These are phyloP conservation scores for Tardiomyces digboiensis DNA, from an alignment of 1,139 yeast genomes.

Conservation along the genomic window DNA sequence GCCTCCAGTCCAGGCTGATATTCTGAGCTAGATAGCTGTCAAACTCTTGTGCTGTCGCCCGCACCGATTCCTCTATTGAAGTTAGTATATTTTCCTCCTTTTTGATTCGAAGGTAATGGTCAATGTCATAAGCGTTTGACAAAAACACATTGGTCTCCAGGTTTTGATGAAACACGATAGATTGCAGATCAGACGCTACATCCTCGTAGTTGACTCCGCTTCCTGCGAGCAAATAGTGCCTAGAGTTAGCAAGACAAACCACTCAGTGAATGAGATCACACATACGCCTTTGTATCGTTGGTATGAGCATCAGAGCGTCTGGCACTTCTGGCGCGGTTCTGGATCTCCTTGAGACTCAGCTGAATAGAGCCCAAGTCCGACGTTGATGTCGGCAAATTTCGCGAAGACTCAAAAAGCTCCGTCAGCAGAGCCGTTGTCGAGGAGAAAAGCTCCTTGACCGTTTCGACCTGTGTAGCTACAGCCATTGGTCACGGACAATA, in stretches of 20 bases:
- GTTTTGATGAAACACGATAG: conserved; percentile 16
- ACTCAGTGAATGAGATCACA: not conserved
- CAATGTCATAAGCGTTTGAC: conserved; percentile 18
- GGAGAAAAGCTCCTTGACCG: not conserved
- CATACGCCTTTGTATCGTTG: conserved; percentile 2
- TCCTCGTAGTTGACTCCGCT: conserved; percentile 88
- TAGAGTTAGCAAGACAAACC: conserved; percentile 1
- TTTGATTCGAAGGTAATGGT: conserved; percentile 41
- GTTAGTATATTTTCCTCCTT: conserved; percentile 77
- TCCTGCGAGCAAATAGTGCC: conserved; percentile 77
- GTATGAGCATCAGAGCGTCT: conserved; percentile 52
- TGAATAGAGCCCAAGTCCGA: conserved; percentile 65
- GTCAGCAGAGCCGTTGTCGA: conserved; percentile 34
- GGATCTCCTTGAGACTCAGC: conserved; percentile 67
- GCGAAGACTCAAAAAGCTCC: conserved; percentile 64
- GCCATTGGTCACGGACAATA: too few species aligned
- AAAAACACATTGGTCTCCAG: conserved; percentile 17
- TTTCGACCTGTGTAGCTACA: not conserved
- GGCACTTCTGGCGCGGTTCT: conserved; percentile 42
- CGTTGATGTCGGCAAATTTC: conserved; percentile 54
- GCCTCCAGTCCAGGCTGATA: conserved; percentile 76
- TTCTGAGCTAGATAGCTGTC: conserved; percentile 67
- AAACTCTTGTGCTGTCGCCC: conserved; percentile 72
- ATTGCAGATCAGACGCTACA: conserved; percentile 50
- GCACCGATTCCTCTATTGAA: conserved; percentile 75